Base-by-base conservation (phyloP, 192 early-diverging fungal species). In the Backusella sp. region DNA sequence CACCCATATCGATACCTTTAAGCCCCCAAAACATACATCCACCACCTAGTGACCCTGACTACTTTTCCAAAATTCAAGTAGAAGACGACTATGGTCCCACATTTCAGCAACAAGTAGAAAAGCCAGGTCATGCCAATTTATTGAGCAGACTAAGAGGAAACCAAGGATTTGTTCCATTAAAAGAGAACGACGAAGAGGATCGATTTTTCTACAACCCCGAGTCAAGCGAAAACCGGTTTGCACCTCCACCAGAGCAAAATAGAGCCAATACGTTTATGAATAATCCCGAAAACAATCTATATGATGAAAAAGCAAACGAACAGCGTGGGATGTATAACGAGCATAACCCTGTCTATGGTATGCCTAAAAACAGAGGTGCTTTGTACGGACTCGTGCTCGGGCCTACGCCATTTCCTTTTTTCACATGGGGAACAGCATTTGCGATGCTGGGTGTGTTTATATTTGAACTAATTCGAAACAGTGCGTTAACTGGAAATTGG, bases 401-500 rank as follows among this genome's bases (percentile, higher is more conserved):
- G 1, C 21, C 56, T 28, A 14, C 56, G 2, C 56, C 11, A 26
- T 62, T 62, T 28, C 56, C 56, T 30, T 62, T 62, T 14, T 62
- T 62, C 12, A 62, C 56, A 11, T 62, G 56, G 56, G 56, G 23
- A 26, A 62, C 56, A 28, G 56, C 23, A 3, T 62, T 62, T 28
- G 56, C 56, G 9, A 62, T 62, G 56, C 3, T 62, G 26, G 56
- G 56, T 28, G 56, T 62, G 12, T 62, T 62, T 62, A 62, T 62
- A 62, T 62, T 28, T 28, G 56, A 62, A 62, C 56, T 62, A 11
- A 28, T 62, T 14, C 56, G 23, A 26, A 62, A 28, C 12, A 14
- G 23, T 28, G 19, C 46, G 14, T 44, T 44, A 14, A 44, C 42
- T 44, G 42, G 42, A 44, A 71, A 52, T 14, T 34, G 89, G 26